Percentiles rank a stretch among this genome's conserved stretches.
Conservation (phyloP, 371 early-diverging fungal species). For the Mortierella sp. region DNA sequence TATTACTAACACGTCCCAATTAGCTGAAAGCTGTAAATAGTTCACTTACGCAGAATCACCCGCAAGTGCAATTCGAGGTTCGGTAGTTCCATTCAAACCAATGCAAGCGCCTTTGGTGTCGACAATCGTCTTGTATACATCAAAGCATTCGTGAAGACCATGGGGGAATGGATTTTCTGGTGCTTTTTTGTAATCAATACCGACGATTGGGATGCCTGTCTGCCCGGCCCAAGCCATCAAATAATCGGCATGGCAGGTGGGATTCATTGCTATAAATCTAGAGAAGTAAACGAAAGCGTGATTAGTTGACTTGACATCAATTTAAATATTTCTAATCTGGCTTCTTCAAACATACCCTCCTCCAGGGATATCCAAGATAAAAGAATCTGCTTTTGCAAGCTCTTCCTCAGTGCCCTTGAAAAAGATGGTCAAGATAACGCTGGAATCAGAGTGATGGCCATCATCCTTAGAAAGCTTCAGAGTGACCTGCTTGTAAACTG, state of each 20-base stretch:
- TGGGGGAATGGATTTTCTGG: slow-evolving; percentile 96
- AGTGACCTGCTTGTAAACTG: slow-evolving; percentile 66
- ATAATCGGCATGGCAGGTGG: slow-evolving; percentile 81
- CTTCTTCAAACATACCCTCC: slow-evolving; percentile 68
- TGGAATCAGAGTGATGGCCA: slow-evolving; percentile 40
- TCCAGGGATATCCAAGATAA: slow-evolving; percentile 87
- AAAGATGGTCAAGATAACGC: slow-evolving; percentile 45
- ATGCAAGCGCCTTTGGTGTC: slow-evolving; percentile 77
- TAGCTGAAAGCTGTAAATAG: too few species aligned
- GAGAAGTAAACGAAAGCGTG: background rate
- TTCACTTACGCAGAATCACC: slow-evolving; percentile 97
- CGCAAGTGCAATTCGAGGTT: slow-evolving; percentile 72
- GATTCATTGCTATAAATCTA: slow-evolving; percentile 81
- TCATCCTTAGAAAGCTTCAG: slow-evolving; percentile 63
- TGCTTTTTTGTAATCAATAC: slow-evolving; percentile 94
- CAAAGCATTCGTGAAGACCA: slow-evolving; percentile 94
- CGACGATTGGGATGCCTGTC: slow-evolving; percentile 77
- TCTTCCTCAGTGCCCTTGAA: slow-evolving; percentile 56
- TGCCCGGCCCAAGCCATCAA: slow-evolving; percentile 76
- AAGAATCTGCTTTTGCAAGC: slow-evolving; percentile 53
- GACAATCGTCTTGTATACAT: slow-evolving; percentile 79
- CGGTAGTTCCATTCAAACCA: slow-evolving; percentile 73
- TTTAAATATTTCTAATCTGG: background rate
- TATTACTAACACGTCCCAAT: background rate
- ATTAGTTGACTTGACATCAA: background rate